Evolutionary conservation across 2,329 filamentous ascomycete genomes (phyloP), one percentile per base, ranked within the genome.

Genomic region (Sarocladium kiliense): DNA sequence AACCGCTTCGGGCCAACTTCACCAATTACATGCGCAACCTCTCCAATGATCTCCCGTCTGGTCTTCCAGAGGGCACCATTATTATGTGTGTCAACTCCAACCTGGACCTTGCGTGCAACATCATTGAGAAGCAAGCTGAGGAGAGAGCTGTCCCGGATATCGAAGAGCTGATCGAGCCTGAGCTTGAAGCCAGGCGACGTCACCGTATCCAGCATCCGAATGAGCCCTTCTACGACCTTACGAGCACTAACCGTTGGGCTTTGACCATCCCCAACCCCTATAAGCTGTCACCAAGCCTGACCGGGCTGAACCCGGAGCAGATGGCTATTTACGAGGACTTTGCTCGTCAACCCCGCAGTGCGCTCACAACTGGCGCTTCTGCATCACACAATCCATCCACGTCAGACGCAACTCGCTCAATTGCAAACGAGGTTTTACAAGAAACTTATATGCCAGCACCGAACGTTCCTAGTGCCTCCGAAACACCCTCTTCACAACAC

Each of bases 41-140:
- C n/a, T 79, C 84, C 2, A 76, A 73, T 50, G 84, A 86, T 36
- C 80, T 96, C 36, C 85, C 90, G 54, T 88, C 90, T 54, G 89
- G 89, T 16, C 80, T 99, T 58, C 91, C 94, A 0, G 94, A 99
- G 72, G 94, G 94, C 6, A 89, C 94, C 30, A 94, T 99, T 58
- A 83, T 97, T 56, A 97, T 99, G 90, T 97, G 95, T 71, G 93
- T 99, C 58, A 99, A 97, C 69, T 93, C 95, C 61, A 99, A 99
- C 68, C 80, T 99, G 27, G 94, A 99, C 63, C 81, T 91, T 39
- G 93, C 95, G 47, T 97, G 94, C 66, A 88, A 84, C 63, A 89
- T 97, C 59, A 95, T 99, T 45, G 94, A 99, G 71, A 91, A 94
- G 70, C 92, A 94, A 54, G 95, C 94, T 2, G 93, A 97, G 68